These are phyloP conservation scores for Friedmanniomyces endolithicus DNA, from an alignment of 495 filamentous ascomycete genomes.

Conservation along the genomic window DNA sequence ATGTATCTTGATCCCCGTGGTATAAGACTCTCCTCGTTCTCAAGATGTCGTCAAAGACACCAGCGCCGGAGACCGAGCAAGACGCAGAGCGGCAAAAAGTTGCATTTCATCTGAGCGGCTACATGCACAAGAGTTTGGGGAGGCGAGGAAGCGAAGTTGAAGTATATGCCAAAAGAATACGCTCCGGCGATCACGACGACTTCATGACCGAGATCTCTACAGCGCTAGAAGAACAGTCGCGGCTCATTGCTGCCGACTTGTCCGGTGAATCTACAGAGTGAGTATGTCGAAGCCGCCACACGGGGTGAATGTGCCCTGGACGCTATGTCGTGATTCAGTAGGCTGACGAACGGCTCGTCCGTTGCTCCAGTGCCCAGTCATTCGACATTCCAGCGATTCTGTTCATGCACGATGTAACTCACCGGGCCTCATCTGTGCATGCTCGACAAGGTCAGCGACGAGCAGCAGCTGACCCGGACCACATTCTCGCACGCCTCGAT, in stretches of 20 bases:
- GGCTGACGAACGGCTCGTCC: no score
- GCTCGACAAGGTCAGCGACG: neutral
- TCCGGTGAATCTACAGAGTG: neutral
- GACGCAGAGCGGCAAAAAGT: neutral
- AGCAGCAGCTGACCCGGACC: neutral
- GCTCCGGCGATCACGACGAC: neutral
- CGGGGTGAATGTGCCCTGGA: no score
- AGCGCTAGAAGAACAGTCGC: neutral
- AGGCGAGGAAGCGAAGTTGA: neutral
- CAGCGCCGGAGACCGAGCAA: neutral
- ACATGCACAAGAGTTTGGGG: neutral
- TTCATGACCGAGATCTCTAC: neutral
- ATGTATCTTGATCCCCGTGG: no score
- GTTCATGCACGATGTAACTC: neutral
- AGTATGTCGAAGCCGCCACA: neutral
- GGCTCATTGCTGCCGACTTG: neutral
- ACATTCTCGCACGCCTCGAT: neutral
- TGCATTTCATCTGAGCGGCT: neutral
- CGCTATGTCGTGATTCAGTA: no score
- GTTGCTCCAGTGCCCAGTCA: neutral
- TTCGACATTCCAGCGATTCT: neutral
- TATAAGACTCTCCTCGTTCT: neutral
- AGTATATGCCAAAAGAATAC: neutral
- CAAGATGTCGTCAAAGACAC: neutral
- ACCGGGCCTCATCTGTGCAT: neutral